Percentiles rank a stretch among this genome's conserved stretches.
phyloP scores from a whole-genome alignment of 768 basidiomycete species.

The Harrya chromipes region DNA sequence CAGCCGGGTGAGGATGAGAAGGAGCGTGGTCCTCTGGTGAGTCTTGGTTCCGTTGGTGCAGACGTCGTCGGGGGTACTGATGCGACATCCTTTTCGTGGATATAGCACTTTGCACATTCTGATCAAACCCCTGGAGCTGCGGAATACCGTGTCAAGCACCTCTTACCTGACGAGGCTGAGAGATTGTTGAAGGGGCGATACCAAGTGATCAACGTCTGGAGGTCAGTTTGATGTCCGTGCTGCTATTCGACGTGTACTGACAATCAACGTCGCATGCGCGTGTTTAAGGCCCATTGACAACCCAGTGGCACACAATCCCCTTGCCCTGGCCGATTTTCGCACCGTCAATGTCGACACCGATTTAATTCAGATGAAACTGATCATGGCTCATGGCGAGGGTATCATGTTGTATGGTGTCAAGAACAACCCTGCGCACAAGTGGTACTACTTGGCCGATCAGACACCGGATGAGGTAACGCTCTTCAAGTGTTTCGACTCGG shows the following conservation, averaged over 20 bases:
- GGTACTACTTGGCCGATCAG: constrained; percentile 38
- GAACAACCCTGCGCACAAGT: constrained; percentile 34
- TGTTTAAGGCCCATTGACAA: constrained; percentile 29
- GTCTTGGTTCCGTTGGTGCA: no score
- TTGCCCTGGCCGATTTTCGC: constrained; percentile 39
- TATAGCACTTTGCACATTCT: constrained; percentile 39
- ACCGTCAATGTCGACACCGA: constrained; percentile 32
- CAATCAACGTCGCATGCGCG: no score
- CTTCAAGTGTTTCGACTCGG: constrained; percentile 44
- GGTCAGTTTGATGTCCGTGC: constrained; percentile 9
- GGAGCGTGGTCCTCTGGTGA: no score
- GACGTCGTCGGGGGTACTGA: no score
- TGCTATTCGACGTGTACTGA: not conserved
- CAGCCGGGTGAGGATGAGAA: no score
- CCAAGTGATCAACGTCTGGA: constrained; percentile 45
- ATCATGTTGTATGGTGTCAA: constrained; percentile 32
- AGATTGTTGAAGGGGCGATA: constrained; percentile 37
- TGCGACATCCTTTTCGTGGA: no score
- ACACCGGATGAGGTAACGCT: constrained; percentile 38
- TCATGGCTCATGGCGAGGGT: constrained; percentile 33
- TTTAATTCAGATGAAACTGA: constrained; percentile 32
- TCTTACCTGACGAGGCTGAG: constrained; percentile 39
- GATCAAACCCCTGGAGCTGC: constrained; percentile 39
- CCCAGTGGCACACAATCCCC: constrained; percentile 35
- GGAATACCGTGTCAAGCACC: constrained; percentile 32